These are phyloP conservation scores for Hydnum rufescens DNA, from an alignment of 768 basidiomycete species.

Conservation along the genomic window DNA sequence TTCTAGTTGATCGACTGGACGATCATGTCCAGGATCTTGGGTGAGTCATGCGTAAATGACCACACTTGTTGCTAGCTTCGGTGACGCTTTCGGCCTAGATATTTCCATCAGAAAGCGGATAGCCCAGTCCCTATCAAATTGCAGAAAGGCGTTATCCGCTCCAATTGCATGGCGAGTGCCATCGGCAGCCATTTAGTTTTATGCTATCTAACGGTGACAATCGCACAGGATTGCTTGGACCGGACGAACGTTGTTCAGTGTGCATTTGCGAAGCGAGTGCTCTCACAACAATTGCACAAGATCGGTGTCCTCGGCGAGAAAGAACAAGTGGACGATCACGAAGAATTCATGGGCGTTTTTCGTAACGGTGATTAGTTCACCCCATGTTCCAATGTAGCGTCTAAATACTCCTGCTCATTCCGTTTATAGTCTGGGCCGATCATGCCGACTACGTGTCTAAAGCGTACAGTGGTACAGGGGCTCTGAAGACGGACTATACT, in stretches of 20 bases:
- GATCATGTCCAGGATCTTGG: slow-evolving; percentile 50
- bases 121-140: slow-evolving; percentile 28
- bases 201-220: neutral
- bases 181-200: neutral
- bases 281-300: slow-evolving; percentile 56
- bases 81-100: too few species aligned
- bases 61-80: slow-evolving; percentile 2
- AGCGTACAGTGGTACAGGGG: slow-evolving; percentile 89
- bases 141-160: slow-evolving; percentile 67
- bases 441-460: slow-evolving; percentile 80
- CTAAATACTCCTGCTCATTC: neutral
- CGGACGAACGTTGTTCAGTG: slow-evolving; percentile 95
- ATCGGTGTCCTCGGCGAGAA: slow-evolving; percentile 50
- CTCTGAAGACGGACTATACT: slow-evolving; percentile 92
- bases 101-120: slow-evolving; percentile 48
- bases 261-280: slow-evolving; percentile 66
- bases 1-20: slow-evolving; percentile 58
- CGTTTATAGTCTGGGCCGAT: slow-evolving; percentile 75
- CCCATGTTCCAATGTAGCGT: neutral
- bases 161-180: slow-evolving; percentile 71
- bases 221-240: slow-evolving; percentile 31
- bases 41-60: slow-evolving; percentile 23
- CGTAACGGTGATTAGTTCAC: slow-evolving; percentile 49
- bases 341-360: slow-evolving; percentile 61
- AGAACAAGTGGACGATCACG: slow-evolving; percentile 65